Base-by-base conservation (phyloP, 2,329 filamentous ascomycete species). In the Tolypocladium inflatum region DNA sequence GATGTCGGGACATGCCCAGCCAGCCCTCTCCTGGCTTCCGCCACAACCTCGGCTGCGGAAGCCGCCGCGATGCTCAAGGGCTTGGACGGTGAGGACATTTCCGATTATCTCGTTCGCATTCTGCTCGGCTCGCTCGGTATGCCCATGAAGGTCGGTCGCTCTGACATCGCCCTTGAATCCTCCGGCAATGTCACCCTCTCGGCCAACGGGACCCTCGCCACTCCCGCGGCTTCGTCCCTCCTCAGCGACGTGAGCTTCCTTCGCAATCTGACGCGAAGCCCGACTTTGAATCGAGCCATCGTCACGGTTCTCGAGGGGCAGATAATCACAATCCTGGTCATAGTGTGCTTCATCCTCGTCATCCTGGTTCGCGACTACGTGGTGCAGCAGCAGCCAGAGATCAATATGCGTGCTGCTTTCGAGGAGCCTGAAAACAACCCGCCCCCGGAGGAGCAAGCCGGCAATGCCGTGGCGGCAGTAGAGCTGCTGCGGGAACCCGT, bases 301-400 rank as follows among this genome's bases (percentile, higher is more conserved):
- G 86, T 97, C 56, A 88, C 91, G 64, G 84, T 93, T 1, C 76
- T 97, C 4, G 94, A 99, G 74, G 94, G 94, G 4, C 92, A 96
- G 68, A 83, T 97, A 54, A 96, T 99, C 64, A 99, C 93, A 0
- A 76, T 97, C 7, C 76, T 95, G 13, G 90, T 97, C 55, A 93
- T 99, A 9, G 82, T 96, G 51, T 91, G 88, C 59, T 99, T 97
- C 72, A 97, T 99, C 59, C 77, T 99, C n/a, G 86, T 99, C 48
- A 99, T 99, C 64, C 76, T 99, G 4, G 97, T 99, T 53, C 80
- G 95, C 53, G 94, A 99, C 74, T 99, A 96, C 82, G 94, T 99
- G 55, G 91, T 99, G 11, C 94, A 99, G 70, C 94, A 99, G 70
- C 94, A 99, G 69, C 94, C 93, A 6, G 87, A 92, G 63, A 88